Conservation (phyloP, 2,329 filamentous ascomycete species). For the Colletotrichum agaves region DNA sequence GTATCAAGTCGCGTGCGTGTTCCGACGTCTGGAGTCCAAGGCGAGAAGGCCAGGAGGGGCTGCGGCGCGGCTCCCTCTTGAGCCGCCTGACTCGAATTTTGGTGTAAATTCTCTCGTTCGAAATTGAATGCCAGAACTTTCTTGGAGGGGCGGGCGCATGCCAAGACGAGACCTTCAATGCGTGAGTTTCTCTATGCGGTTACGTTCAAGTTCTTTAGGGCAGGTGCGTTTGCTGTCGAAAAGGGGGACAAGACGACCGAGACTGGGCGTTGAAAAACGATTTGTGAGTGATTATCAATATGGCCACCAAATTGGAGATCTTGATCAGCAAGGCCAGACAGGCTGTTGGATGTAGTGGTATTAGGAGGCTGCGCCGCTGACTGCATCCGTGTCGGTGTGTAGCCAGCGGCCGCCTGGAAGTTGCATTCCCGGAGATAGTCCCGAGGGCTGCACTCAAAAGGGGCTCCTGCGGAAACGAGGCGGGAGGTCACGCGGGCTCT, state of each 20-base stretch:
- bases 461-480: conserved; percentile 22
- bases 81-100: conserved; percentile 26
- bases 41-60: conserved; percentile 1
- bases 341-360: conserved; percentile 12
- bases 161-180: conserved; percentile 25
- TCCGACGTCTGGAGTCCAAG: conserved; percentile 32
- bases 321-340: conserved; percentile 29
- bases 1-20: conserved; percentile 22
- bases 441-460: conserved; percentile 27
- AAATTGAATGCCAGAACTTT: background rate
- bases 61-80: conserved; percentile 2
- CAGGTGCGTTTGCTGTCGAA: background rate
- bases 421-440: conserved; percentile 15
- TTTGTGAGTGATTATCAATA: conserved; percentile 15
- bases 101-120: background rate
- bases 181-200: conserved; percentile 23
- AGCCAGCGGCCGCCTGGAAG: conserved; percentile 6
- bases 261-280: background rate
- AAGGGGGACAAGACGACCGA: background rate
- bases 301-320: conserved; percentile 8
- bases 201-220: conserved; percentile 1
- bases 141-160: conserved; percentile 13
- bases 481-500: conserved; percentile 13
- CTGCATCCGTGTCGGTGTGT: conserved; percentile 7
- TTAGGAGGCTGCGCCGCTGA: conserved; percentile 28